Base-by-base conservation (phyloP, 257 asterid genomes). In the Solanum neorickii region DNA sequence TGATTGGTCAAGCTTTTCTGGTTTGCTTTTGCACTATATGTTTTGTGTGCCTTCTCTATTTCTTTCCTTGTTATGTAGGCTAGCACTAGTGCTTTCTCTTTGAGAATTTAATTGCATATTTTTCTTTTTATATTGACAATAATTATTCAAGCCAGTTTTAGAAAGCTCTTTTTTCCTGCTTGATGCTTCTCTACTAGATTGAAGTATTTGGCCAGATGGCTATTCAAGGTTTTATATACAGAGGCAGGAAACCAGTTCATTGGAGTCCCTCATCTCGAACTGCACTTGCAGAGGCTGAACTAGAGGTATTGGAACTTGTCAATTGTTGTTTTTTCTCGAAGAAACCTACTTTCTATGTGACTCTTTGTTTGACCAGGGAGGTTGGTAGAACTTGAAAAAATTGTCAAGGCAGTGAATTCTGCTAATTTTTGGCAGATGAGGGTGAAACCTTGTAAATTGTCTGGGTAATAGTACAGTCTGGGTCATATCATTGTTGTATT, bases 201-300 rank as follows among this genome's bases (percentile, higher is more conserved):
- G 98, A 95, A 94, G 99, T 97, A 87, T 97, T 97, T 88, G 99
- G 99, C 83, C 92, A 94, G 91, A 97, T 97, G 99, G 94, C 94
- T 39, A 88, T 97, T 90, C 93, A 94, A 94, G 98, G 98, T 85
- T 93, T 92, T 92, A 95, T 97, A 89, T 95, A 94, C 88, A 89
- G 99, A 92, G 99, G 99, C 87, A 93, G 97, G 93, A 97, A 97
- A 88, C 99, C 99, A 76, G 99, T 97, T 88, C 98, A 97, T 85
- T 97, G 99, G 99, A 97, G 99, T 87, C 98, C 99, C 87, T 97
- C 99, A 44, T 97, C 99, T 83, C 93, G 95, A 84, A 97, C 99
- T 87, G 99, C 99, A 90, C 98, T 97, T 89, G 98, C 99, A 52
- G 99, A 97, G 89, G 99, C 99, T 89, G 99, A 97, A 91, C 88